These are phyloP conservation scores for Spiraea crenata DNA, from an alignment of 331 rosid genomes.

Conservation along the genomic window DNA sequence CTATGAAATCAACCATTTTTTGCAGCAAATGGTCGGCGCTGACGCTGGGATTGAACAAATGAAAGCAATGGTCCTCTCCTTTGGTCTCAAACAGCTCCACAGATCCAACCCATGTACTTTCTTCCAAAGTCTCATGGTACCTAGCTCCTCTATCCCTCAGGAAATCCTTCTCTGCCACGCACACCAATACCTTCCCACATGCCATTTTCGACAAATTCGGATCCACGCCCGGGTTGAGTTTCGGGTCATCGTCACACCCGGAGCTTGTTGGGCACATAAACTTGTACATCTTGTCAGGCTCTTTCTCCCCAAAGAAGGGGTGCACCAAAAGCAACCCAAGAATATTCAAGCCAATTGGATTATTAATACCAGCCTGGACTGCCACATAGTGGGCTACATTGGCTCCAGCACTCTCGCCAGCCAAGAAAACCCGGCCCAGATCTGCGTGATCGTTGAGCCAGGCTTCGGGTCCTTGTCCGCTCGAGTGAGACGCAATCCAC, in stretches of 20 bases:
- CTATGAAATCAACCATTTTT: too few species aligned
- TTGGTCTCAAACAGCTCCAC: constrained; percentile 13
- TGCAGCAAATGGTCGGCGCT: too few species aligned
- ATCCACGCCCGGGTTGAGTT: constrained; percentile 13
- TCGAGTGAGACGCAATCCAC: constrained; percentile 10
- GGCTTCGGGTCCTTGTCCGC: constrained; percentile 5
- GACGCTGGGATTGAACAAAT: constrained; percentile 13
- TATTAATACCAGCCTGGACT: constrained; percentile 4
- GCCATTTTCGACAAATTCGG: constrained; percentile 7
- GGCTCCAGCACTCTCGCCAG: constrained; percentile 27
- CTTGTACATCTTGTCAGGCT: too few species aligned
- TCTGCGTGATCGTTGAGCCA: constrained; percentile 21
- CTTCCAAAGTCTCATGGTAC: background rate
- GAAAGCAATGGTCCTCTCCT: constrained; percentile 30
- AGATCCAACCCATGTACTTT: constrained; percentile 15
- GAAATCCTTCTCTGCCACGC: constrained; percentile 14
- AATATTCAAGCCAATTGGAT: constrained; percentile 4
- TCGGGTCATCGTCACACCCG: background rate
- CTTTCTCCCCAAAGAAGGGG: too few species aligned
- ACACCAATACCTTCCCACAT: background rate
- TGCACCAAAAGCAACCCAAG: constrained; percentile 5
- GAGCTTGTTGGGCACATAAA: too few species aligned
- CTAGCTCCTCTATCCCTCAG: constrained; percentile 7
- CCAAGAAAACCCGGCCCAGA: constrained; percentile 15
- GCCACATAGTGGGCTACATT: constrained; percentile 12